Percentiles rank a stretch among this genome's conserved stretches.
phyloP scores from a whole-genome alignment of 306 rosid genomes.

The Begonia peltatifolia region DNA sequence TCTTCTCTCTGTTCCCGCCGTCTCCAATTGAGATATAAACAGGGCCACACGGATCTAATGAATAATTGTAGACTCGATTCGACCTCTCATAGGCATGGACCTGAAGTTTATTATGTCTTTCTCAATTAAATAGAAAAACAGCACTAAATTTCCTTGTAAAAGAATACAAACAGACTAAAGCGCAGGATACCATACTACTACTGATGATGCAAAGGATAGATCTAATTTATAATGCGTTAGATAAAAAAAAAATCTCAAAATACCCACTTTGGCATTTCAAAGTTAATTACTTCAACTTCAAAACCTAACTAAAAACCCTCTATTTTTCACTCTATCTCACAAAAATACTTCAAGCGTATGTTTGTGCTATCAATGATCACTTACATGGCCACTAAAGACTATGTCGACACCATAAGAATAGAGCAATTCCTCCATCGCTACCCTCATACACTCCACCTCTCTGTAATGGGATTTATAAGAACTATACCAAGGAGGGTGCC shows the following conservation, averaged over 20 bases:
- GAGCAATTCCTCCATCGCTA: conserved; percentile 54
- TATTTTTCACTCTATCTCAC: no score
- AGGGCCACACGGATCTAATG: conserved; percentile 73
- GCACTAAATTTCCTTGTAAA: not conserved
- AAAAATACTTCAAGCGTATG: no score
- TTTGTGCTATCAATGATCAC: conserved; percentile 12
- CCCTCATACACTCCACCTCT: conserved; percentile 81
- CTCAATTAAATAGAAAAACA: not conserved
- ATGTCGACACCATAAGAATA: conserved; percentile 62
- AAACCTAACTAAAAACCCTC: no score
- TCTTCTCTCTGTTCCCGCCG: conserved; percentile 80
- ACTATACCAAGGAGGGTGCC: conserved; percentile 93
- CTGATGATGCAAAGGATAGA: no score
- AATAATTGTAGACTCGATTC: conserved; percentile 59
- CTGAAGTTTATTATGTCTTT: conserved; percentile 16
- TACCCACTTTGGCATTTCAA: no score
- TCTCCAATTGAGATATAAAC: conserved; percentile 65
- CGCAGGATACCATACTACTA: no score
- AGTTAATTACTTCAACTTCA: no score
- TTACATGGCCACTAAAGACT: conserved; percentile 77
- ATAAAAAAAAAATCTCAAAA: no score
- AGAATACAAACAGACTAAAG: no score
- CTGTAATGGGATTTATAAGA: conserved; percentile 56
- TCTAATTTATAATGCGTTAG: no score
- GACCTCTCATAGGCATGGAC: conserved; percentile 90